phyloP scores from a whole-genome alignment of 2,329 filamentous ascomycete species.

The Paraphaeosphaeria minitans region DNA sequence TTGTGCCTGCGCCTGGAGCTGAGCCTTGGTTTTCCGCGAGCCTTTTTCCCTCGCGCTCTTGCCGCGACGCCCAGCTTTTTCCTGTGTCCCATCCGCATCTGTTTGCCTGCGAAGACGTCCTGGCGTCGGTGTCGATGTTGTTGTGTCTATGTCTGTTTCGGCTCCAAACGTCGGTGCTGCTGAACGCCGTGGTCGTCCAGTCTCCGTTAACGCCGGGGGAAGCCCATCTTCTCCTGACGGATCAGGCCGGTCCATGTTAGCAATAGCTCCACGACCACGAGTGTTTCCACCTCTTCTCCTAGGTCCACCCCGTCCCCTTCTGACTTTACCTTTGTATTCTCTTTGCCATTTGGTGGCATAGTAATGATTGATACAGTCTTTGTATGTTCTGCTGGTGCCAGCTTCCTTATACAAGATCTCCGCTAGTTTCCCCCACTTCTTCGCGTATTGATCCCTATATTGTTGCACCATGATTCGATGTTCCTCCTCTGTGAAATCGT shows the following conservation, averaged over 20 bases:
- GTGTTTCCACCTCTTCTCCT: constrained; percentile 41
- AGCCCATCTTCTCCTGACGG: constrained; percentile 45
- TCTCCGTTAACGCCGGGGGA: constrained; percentile 52
- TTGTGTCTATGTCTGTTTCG: constrained; percentile 65
- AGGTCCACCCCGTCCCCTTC: constrained; percentile 34
- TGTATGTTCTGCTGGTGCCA: constrained; percentile 68
- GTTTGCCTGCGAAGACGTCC: constrained; percentile 43
- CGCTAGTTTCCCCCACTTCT: constrained; percentile 82
- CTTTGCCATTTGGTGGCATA: constrained; percentile 78
- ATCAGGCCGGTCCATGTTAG: constrained; percentile 51
- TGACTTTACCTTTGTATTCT: constrained; percentile 76
- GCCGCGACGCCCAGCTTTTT: constrained; percentile 50
- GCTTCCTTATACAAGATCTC: constrained; percentile 59
- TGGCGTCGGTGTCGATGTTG: constrained; percentile 34
- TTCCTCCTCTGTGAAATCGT: constrained; percentile 77
- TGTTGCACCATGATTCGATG: constrained; percentile 72
- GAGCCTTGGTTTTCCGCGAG: constrained; percentile 48
- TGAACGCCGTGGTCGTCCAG: constrained; percentile 56
- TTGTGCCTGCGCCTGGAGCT: not conserved
- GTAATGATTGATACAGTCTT: constrained; percentile 83
- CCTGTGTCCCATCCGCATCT: constrained; percentile 39
- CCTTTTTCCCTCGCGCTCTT: constrained; percentile 47
- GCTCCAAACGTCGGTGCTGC: constrained; percentile 73
- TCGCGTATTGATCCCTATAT: constrained; percentile 72
- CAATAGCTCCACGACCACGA: constrained; percentile 64